Percentiles rank a stretch among this genome's conserved stretches.
Conservation (phyloP, 2,329 filamentous ascomycete species). For the Podosphaera leucotricha region DNA sequence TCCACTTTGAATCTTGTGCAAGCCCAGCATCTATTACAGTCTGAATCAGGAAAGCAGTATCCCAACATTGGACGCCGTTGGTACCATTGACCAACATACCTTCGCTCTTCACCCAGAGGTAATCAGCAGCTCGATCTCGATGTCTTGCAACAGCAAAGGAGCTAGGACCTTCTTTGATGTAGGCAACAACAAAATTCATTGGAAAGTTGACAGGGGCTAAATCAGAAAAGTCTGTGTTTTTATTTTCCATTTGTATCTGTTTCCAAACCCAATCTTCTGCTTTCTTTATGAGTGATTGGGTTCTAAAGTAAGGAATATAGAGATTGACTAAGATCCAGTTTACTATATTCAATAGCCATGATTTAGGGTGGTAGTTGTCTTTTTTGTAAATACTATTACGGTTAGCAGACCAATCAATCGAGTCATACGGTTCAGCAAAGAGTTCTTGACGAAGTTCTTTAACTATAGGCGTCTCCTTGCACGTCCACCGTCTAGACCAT, state of each 20-base stretch:
- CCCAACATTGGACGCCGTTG: slow-evolving; percentile 96
- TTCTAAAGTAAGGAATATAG: slow-evolving; percentile 57
- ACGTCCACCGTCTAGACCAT: slow-evolving; percentile 62
- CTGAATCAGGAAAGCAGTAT: slow-evolving; percentile 77
- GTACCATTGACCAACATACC: slow-evolving; percentile 92
- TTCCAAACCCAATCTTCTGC: slow-evolving; percentile 67
- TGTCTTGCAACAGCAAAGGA: slow-evolving; percentile 51
- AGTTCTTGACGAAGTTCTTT: slow-evolving; percentile 55
- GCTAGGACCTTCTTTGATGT: slow-evolving; percentile 60
- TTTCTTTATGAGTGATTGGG: slow-evolving; percentile 36
- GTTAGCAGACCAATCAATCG: slow-evolving; percentile 53
- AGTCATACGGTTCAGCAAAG: slow-evolving; percentile 53
- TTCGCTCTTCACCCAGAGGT: slow-evolving; percentile 74
- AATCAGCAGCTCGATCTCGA: slow-evolving; percentile 61
- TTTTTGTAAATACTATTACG: slow-evolving; percentile 57
- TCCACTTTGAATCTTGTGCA: slow-evolving; percentile 52
- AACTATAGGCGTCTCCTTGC: slow-evolving; percentile 52
- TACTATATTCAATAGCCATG: slow-evolving; percentile 52
- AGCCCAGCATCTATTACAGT: slow-evolving; percentile 58
- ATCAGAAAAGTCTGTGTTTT: slow-evolving; percentile 70
- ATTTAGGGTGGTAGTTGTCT: slow-evolving; percentile 89
- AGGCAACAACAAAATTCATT: slow-evolving; percentile 76
- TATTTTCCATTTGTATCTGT: slow-evolving; percentile 73
- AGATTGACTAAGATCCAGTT: slow-evolving; percentile 63
- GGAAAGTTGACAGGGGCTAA: slow-evolving; percentile 76